These are phyloP conservation scores for Fusarium longipes DNA, from an alignment of 2,329 filamentous ascomycete species.

Conservation along the genomic window DNA sequence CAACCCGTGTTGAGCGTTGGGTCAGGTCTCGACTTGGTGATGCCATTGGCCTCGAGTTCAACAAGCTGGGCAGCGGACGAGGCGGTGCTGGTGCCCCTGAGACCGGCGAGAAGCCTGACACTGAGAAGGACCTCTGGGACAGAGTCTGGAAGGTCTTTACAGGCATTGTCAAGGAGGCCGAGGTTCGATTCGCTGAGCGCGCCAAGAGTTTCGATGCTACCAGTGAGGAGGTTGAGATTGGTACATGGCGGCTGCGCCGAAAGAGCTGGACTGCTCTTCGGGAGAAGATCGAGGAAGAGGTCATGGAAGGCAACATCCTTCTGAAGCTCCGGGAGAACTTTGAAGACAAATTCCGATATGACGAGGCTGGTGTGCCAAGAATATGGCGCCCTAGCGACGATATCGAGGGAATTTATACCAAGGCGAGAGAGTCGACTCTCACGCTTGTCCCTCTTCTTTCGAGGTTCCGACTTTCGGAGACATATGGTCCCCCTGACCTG, in stretches of 20 bases:
- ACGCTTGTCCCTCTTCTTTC: conserved; percentile 90
- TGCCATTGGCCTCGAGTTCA: conserved; percentile 92
- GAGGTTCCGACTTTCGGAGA: conserved; percentile 81
- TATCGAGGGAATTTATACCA: conserved; percentile 95
- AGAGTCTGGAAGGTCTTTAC: conserved; percentile 91
- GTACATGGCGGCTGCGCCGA: conserved; percentile 89
- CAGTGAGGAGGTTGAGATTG: conserved; percentile 89
- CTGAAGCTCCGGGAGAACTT: conserved; percentile 98
- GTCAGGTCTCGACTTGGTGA: conserved; percentile 89
- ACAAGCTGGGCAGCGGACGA: conserved; percentile 90
- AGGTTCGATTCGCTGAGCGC: conserved; percentile 84
- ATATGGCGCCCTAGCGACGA: conserved; percentile 98
- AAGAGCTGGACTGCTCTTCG: conserved; percentile 95
- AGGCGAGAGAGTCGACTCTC: conserved; percentile 90
- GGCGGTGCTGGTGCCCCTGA: conserved; percentile 85
- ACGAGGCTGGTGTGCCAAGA: conserved; percentile 90
- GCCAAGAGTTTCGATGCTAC: conserved; percentile 95
- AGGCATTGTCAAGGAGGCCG: conserved; percentile 84
- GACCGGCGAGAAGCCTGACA: conserved; percentile 74
- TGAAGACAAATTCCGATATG: conserved; percentile 98
- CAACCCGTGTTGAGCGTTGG: conserved; percentile 92
- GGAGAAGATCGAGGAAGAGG: conserved; percentile 94
- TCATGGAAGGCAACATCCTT: conserved; percentile 96
- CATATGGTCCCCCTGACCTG: conserved; percentile 82
- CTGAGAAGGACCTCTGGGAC: conserved; percentile 94